phyloP scores from a whole-genome alignment of 2,329 filamentous ascomycete species.

The Teratosphaeria pseudoeucalypti region DNA sequence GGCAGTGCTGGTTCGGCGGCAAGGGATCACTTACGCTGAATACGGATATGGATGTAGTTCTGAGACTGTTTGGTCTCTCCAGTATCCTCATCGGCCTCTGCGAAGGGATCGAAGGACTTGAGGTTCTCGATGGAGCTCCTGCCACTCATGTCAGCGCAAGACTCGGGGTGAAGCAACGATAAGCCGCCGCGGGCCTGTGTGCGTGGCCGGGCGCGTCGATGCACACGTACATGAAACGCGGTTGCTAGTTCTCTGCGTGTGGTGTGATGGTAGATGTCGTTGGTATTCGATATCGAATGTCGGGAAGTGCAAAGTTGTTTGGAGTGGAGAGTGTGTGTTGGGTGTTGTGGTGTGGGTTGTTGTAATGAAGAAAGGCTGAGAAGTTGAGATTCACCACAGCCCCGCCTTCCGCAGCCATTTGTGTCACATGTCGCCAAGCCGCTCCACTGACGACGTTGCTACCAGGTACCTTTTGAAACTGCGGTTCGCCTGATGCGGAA shows the following conservation, averaged over 20 bases:
- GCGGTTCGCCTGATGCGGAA: neutral
- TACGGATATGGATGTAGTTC: conserved; percentile 99
- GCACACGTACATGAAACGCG: conserved; percentile 1
- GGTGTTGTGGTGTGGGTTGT: neutral
- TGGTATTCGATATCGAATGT: neutral
- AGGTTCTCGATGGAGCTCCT: conserved; percentile 42
- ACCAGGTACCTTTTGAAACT: neutral
- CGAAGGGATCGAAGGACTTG: conserved; percentile 99
- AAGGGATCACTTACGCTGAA: conserved; percentile 67
- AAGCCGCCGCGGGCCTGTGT: neutral
- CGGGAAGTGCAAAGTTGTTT: neutral
- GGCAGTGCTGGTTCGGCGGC: neutral
- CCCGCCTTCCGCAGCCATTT: neutral
- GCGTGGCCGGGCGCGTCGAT: neutral
- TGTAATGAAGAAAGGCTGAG: neutral
- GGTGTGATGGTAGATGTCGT: neutral
- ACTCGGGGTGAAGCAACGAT: neutral
- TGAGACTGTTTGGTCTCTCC: conserved; percentile 90
- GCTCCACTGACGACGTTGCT: neutral
- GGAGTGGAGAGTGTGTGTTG: neutral
- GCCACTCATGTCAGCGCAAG: neutral
- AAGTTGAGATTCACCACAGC: neutral
- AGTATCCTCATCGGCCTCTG: conserved; percentile 99
- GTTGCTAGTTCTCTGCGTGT: neutral
- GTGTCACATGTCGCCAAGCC: neutral